Base-by-base conservation (phyloP, 2,329 filamentous ascomycete species). In the Fusarium sp. region DNA sequence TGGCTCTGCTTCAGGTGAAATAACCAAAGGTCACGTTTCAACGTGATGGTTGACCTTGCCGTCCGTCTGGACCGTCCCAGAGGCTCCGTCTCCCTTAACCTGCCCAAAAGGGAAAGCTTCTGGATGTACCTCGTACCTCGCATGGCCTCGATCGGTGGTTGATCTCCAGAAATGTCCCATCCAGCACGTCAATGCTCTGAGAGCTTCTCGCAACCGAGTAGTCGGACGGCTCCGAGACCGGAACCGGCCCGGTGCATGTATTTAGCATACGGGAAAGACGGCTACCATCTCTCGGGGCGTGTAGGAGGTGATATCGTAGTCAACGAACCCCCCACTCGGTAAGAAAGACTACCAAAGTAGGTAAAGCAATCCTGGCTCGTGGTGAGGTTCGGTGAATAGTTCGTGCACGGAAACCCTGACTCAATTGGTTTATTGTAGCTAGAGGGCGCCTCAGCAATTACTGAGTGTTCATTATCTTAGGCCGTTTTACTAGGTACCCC, bases 241-340 rank as follows among this genome's bases (percentile, higher is more conserved):
- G 72, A 56, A 73, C 72, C 72, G 72, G 72, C 45, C 72, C 72
- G 72, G 72, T 65, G 43, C 46, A 49, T 39, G 46, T 38, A 31
- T 31, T 31, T 31, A 31, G 28, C 10, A 31, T 31, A 44, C 42
- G 53, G 40, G 40, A 69, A 64, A 47, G 44, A 58, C 57, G 64
- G 47, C 64, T 40, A 36, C 39, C 44, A 69, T 36, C 21, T 50
- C 21, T 33, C 38, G 24, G 65, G 54, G 61, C 31, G 65, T 56
- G 51, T 40, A 49, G 8, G 42, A 34, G 31, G 49, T 22, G 42
- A 56, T 53, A 47, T 53, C 33, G 34, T 49, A 49, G 19, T 39
- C 28, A 40, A 34, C n/a, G 28, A 28, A 49, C 36, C 51, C 57
- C 60, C 39, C 47, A 53, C 34, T 26, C 26, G n/a, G 8, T 33